Base-by-base conservation (phyloP, 2,329 filamentous ascomycete genomes). In the Neopestalotiopsis clavispora region DNA sequence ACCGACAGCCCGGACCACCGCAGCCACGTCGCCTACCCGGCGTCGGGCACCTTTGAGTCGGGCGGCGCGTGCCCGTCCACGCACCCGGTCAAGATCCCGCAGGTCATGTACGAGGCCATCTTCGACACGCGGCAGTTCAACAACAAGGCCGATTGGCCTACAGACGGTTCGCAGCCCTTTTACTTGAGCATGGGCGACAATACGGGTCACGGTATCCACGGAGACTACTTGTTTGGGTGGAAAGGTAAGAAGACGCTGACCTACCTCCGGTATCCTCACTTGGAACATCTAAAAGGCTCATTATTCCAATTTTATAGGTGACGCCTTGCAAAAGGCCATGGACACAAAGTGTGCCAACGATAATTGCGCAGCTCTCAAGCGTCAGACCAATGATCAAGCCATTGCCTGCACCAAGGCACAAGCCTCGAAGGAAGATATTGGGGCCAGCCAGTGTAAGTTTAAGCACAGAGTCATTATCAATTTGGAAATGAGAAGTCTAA, bases 61-160 rank as follows among this genome's bases (percentile, higher is more conserved):
- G 71, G 74, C 56, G 86, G 86, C 13, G 72, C 74, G n/a, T 89
- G 87, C 71, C 87, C 86, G 0, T 65, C 40, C 2, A 80, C 79
- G 2, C 85, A 88, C 73, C 87, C 87, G 1, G 82, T 84, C 1
- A 86, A 86, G 71, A 79, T 89, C 3, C 82, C 88, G 14, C 89
- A 88, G 20, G 82, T 91, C 68, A 90, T 91, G 81, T 88, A 83
- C 72, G 89, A 90, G 77, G 84, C 88, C 67, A 84, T 88, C 75
- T 91, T 85, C 82, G 77, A 82, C 66, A 77, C 76, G 9, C 70
- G 70, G 40, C 69, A 70, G 4, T 77, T 77, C 66, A 77, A 77
- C 42, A 72, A 76, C 67, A 66, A 69, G 65, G 66, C 69, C 13
- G n/a, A 77, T 3, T 77, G 75, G 75, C 75, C 75, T 7, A 71